phyloP scores from a whole-genome alignment of 1,284 basidiomycete genomes.

The Fomitopsis betulina region DNA sequence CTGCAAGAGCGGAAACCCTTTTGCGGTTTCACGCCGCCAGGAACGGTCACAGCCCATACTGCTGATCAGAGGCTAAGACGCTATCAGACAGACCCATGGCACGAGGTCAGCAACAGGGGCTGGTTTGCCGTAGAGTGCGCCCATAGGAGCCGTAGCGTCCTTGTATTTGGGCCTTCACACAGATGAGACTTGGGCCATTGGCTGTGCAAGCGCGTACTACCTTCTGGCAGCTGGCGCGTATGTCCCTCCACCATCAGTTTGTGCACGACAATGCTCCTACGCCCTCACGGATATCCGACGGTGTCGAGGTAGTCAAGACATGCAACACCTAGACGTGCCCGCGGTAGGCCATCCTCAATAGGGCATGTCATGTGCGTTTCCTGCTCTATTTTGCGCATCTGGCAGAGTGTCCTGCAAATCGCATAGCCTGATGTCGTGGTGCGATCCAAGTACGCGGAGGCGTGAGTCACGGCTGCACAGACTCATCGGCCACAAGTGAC shows the following conservation, averaged over 20 bases:
- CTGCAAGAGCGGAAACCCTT: too few relatives aligned
- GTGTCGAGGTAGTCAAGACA: not conserved
- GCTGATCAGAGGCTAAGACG: too few relatives aligned
- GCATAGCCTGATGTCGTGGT: not conserved
- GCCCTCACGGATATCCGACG: not conserved
- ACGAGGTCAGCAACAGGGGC: too few relatives aligned
- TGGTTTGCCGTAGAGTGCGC: too few relatives aligned
- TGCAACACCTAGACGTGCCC: not conserved
- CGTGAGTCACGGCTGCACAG: not conserved
- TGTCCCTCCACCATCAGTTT: not conserved
- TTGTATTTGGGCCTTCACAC: not conserved
- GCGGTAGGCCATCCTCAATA: not conserved
- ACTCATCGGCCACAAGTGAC: not conserved
- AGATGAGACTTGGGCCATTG: not conserved
- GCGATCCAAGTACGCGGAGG: not conserved
- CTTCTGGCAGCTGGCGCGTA: not conserved
- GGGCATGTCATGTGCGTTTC: not conserved
- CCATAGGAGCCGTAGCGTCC: not conserved
- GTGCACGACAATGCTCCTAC: not conserved
- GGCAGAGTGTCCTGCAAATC: not conserved
- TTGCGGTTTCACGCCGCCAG: too few relatives aligned
- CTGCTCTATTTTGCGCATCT: not conserved
- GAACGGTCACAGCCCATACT: too few relatives aligned
- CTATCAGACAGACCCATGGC: too few relatives aligned
- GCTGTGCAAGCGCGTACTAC: not conserved